phyloP scores from a whole-genome alignment of 176 grass and related monocot species.

The Paspalum notatum region DNA sequence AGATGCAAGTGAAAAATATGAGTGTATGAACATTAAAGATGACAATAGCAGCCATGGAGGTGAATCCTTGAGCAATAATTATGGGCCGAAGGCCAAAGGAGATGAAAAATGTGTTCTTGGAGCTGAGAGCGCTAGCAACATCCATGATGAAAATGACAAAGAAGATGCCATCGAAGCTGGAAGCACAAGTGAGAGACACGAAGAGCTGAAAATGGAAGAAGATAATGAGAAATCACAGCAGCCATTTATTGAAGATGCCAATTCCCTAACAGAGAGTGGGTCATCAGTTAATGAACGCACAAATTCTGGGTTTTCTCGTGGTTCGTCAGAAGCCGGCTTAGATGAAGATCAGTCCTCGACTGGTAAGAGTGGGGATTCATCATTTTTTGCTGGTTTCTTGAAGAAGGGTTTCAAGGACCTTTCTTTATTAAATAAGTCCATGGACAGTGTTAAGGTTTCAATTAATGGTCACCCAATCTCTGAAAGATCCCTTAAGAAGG shows the following conservation, averaged over 20 bases:
- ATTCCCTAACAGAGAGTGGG: constrained; percentile 52
- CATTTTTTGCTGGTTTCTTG: constrained; percentile 80
- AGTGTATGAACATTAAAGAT: constrained; percentile 39
- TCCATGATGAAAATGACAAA: constrained; percentile 28
- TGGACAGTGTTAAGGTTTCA: constrained; percentile 71
- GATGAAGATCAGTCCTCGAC: constrained; percentile 69
- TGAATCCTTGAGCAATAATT: constrained; percentile 32
- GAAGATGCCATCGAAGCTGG: constrained; percentile 35
- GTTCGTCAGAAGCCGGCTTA: constrained; percentile 60
- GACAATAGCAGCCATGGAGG: constrained; percentile 28
- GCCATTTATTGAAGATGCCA: constrained; percentile 45
- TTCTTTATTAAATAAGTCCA: constrained; percentile 67
- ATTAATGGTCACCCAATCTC: constrained; percentile 92
- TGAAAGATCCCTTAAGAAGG: constrained; percentile 82
- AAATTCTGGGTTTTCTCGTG: constrained; percentile 71
- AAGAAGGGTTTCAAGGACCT: constrained; percentile 79
- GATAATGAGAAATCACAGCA: constrained; percentile 32
- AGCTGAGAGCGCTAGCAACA: constrained; percentile 22
- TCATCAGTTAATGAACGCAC: constrained; percentile 62
- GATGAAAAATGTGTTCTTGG: constrained; percentile 18
- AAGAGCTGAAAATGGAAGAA: constrained; percentile 41
- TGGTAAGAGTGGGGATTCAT: constrained; percentile 71
- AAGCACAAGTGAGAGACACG: constrained; percentile 39
- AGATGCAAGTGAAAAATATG: constrained; percentile 45
- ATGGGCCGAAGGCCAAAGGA: constrained; percentile 27